phyloP scores from a whole-genome alignment of 768 basidiomycete species.

The Leccinum uliginosum region DNA sequence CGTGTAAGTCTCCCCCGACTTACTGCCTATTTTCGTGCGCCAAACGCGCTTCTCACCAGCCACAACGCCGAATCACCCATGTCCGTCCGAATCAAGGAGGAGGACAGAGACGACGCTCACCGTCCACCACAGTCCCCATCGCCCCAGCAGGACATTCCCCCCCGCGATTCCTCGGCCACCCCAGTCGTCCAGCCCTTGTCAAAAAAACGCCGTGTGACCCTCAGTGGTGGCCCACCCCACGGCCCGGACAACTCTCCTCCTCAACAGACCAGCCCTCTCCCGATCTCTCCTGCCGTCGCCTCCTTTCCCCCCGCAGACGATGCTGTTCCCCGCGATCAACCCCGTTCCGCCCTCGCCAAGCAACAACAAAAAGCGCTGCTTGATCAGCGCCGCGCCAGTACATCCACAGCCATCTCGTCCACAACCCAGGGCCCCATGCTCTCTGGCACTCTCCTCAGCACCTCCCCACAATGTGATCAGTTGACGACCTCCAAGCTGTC shows the following conservation, averaged over 20 bases:
- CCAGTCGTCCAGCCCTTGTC: slow-evolving; percentile 39
- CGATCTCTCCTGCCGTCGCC: slow-evolving; percentile 66
- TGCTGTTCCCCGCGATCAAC: slow-evolving; percentile 36
- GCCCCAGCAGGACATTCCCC: slow-evolving; percentile 11
- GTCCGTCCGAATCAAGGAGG: slow-evolving; percentile 56
- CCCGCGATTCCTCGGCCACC: slow-evolving; percentile 30
- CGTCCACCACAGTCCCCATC: slow-evolving; percentile 36
- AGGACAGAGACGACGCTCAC: slow-evolving; percentile 46
- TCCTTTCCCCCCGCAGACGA: slow-evolving; percentile 59
- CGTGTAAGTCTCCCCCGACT: slow-evolving; percentile 38
- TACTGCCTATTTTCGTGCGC: neutral
- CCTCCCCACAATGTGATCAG: slow-evolving; percentile 23
- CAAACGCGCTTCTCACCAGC: slow-evolving; percentile 18
- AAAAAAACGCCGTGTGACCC: slow-evolving; percentile 70
- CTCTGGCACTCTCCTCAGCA: slow-evolving; percentile 24
- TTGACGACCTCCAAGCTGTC: slow-evolving; percentile 26
- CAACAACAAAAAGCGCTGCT: slow-evolving; percentile 69
- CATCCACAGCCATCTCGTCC: slow-evolving; percentile 37
- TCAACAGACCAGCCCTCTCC: slow-evolving; percentile 47
- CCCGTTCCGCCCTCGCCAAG: slow-evolving; percentile 56
- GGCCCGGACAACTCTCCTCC: slow-evolving; percentile 33
- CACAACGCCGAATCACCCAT: slow-evolving; percentile 37
- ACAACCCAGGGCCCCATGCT: slow-evolving; percentile 20
- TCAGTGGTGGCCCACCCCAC: slow-evolving; percentile 51
- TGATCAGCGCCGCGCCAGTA: slow-evolving; percentile 65